phyloP scores from a whole-genome alignment of 2,329 filamentous ascomycete genomes.

The Colletotrichum destructivum region DNA sequence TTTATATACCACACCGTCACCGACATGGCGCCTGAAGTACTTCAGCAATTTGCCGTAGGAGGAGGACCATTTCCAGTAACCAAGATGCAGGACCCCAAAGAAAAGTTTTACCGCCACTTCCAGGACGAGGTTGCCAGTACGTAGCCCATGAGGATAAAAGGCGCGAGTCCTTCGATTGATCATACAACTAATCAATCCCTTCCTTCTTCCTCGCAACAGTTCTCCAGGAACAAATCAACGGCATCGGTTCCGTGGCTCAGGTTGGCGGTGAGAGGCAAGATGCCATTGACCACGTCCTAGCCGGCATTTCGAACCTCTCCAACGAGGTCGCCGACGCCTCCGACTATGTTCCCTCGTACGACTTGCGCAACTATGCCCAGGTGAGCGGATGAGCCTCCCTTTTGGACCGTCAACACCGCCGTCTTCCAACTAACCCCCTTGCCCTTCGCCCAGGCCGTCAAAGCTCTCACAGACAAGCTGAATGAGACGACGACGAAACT shows the following conservation, averaged over 20 bases:
- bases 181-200: neutral
- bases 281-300: constrained; percentile 84
- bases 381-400: constrained; percentile 58
- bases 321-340: constrained; percentile 88
- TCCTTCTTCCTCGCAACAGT: constrained; percentile 60
- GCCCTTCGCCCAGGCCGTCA: constrained; percentile 74
- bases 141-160: constrained; percentile 42
- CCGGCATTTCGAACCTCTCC: constrained; percentile 84
- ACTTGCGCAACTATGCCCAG: constrained; percentile 88
- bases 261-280: constrained; percentile 83
- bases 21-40: constrained; percentile 44
- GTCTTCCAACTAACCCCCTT: neutral
- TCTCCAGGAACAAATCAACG: constrained; percentile 65
- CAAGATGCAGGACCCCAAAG: constrained; percentile 71
- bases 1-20: neutral
- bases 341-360: constrained; percentile 87
- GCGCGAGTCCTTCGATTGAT: neutral
- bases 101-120: constrained; percentile 89
- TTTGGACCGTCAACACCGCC: too few species aligned
- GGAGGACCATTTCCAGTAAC: constrained; percentile 42
- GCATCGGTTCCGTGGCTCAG: constrained; percentile 64
- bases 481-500: constrained; percentile 78
- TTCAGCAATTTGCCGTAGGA: constrained; percentile 35
- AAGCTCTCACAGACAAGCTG: constrained; percentile 84
- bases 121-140: constrained; percentile 81